A percentile compares a stretch with the other conserved stretches of the same genome.
Conservation (phyloP, 768 basidiomycete genomes). For the Panellus pusillus region DNA sequence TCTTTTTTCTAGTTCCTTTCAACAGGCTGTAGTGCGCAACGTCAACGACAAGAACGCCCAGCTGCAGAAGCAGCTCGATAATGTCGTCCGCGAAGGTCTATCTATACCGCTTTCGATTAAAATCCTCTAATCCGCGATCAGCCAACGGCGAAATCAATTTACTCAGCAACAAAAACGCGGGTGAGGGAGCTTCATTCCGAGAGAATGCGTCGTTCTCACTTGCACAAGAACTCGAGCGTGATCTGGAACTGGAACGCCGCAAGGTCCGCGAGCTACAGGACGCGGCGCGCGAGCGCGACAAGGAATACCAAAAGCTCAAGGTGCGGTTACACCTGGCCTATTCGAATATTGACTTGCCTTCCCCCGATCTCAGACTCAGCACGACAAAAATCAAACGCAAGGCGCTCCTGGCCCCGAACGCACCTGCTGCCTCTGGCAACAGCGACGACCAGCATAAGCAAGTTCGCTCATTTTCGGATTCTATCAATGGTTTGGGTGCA, state of each 20-base stretch:
- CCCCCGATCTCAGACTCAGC: slow-evolving; percentile 50
- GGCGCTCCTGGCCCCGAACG: slow-evolving; percentile 56
- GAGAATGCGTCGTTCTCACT: neutral
- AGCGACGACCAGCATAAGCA: slow-evolving; percentile 29
- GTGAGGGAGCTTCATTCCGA: slow-evolving; percentile 33
- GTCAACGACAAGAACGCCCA: slow-evolving; percentile 82
- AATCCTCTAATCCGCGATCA: slow-evolving; percentile 25
- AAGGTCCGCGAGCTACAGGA: slow-evolving; percentile 77
- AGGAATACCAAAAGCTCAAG: slow-evolving; percentile 87
- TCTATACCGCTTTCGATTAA: neutral
- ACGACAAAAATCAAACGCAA: slow-evolving; percentile 85
- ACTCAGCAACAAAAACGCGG: slow-evolving; percentile 65
- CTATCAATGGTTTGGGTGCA: slow-evolving; percentile 46
- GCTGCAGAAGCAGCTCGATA: slow-evolving; percentile 82
- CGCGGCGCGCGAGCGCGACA: slow-evolving; percentile 71
- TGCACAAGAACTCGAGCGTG: slow-evolving; percentile 67
- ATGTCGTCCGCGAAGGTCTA: slow-evolving; percentile 79
- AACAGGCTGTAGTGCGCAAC: slow-evolving; percentile 79
- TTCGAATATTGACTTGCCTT: neutral
- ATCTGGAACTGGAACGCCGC: slow-evolving; percentile 76
- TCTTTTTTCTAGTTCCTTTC: slow-evolving; percentile 61
- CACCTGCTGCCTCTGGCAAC: slow-evolving; percentile 21
- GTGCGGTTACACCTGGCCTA: slow-evolving; percentile 31
- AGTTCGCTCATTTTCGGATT: slow-evolving; percentile 28
- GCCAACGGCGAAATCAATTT: slow-evolving; percentile 78